phyloP scores from a whole-genome alignment of 2,329 filamentous ascomycete species.

The Neopestalotiopsis sp. region DNA sequence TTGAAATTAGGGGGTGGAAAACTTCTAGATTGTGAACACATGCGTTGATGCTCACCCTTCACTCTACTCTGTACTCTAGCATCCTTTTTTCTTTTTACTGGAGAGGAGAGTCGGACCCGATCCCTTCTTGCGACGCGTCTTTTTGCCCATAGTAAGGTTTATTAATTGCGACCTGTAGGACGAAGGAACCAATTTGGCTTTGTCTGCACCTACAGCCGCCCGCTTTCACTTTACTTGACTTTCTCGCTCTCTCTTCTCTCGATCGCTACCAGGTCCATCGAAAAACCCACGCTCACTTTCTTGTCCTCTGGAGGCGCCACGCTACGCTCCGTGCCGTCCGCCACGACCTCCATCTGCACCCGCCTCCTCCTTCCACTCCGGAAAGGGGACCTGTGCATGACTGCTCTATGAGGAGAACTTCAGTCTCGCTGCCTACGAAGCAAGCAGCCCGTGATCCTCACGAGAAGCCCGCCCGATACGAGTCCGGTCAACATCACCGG shows the following conservation, averaged over 20 bases:
- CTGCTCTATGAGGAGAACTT: slow-evolving; percentile 65
- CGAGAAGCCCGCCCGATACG: slow-evolving; percentile 70
- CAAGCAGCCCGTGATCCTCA: slow-evolving; percentile 64
- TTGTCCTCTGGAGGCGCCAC: not conserved
- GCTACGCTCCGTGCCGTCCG: slow-evolving; percentile 2
- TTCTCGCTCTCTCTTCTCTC: not conserved
- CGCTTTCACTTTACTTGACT: not conserved
- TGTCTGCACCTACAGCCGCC: slow-evolving; percentile 1
- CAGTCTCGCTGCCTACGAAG: slow-evolving; percentile 67
- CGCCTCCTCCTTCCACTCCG: not conserved
- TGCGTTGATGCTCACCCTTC: slow-evolving; percentile 5
- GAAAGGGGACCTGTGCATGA: slow-evolving; percentile 13
- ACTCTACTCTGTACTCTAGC: slow-evolving; percentile 5
- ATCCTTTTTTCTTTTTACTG: not conserved
- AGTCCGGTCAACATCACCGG: slow-evolving; percentile 34
- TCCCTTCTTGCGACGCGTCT: not conserved
- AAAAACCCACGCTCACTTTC: not conserved
- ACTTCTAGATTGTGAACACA: slow-evolving; percentile 26
- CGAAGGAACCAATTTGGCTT: not conserved
- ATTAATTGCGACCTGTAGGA: not conserved
- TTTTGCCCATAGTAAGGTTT: slow-evolving; percentile 2
- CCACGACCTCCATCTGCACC: not conserved
- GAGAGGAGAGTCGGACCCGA: slow-evolving; percentile 1
- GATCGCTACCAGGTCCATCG: not conserved
- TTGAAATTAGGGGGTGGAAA: slow-evolving; percentile 26